These are phyloP conservation scores for Microcyclospora pomicola DNA, from an alignment of 2,329 filamentous ascomycete genomes.

Conservation along the genomic window DNA sequence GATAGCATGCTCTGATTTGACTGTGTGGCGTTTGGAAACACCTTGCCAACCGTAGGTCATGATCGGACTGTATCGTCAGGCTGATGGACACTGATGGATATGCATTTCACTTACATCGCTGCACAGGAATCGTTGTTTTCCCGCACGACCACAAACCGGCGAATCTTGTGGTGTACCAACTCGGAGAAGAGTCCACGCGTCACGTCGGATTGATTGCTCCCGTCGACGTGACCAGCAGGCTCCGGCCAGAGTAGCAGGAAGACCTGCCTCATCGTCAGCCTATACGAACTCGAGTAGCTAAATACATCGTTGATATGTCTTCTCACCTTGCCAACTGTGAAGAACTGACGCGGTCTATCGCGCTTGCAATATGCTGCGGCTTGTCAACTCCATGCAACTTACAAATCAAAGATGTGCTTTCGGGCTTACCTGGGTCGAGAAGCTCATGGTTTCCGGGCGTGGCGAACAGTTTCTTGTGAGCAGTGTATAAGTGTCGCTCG, in stretches of 20 bases:
- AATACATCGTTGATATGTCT: no score
- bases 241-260: slow-evolving; percentile 14
- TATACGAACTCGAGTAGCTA: no score
- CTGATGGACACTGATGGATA: no score
- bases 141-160: slow-evolving; percentile 15
- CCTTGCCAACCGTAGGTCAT: slow-evolving; percentile 13
- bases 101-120: slow-evolving; percentile 3
- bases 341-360: no score
- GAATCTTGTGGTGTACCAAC: slow-evolving; percentile 11
- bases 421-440: no score
- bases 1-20: slow-evolving; percentile 15
- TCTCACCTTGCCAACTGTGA: no score
- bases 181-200: slow-evolving; percentile 5
- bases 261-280: background rate
- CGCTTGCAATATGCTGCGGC: no score
- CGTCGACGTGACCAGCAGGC: slow-evolving; percentile 8
- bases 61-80: slow-evolving; percentile 6
- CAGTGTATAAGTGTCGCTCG: no score
- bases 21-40: slow-evolving; percentile 7
- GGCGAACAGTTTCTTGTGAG: no score
- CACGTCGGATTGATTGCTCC: slow-evolving; percentile 1
- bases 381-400: no score
- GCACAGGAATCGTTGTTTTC: slow-evolving; percentile 7
- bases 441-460: no score
- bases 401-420: no score